Percentiles rank a stretch among this genome's conserved stretches.
phyloP scores from a whole-genome alignment of 768 basidiomycete genomes.

The Amanita polypyramis region DNA sequence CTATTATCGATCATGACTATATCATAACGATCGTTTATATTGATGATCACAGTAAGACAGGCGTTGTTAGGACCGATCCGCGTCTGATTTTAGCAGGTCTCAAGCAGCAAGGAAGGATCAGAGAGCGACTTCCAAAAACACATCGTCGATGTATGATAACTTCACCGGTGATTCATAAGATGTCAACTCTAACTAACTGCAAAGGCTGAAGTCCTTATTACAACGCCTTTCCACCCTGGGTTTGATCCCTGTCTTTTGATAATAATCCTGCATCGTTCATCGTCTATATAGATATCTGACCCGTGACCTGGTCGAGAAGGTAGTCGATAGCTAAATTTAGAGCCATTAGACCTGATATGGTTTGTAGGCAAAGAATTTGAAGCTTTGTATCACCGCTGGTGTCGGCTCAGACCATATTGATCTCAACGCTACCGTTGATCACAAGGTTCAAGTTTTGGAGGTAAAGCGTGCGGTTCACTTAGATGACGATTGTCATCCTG shows the following conservation, averaged over 20 bases:
- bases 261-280: not conserved
- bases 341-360: not conserved
- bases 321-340: conserved; percentile 11
- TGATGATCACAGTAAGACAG: not conserved
- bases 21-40: not conserved
- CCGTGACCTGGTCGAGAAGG: conserved; percentile 60
- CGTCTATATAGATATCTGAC: conserved; percentile 49
- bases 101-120: conserved; percentile 75
- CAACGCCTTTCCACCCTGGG: conserved; percentile 81
- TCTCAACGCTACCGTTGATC: conserved; percentile 77
- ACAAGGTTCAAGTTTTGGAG: conserved; percentile 72
- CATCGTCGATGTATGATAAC: conserved; percentile 59
- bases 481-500: not conserved
- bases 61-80: not conserved
- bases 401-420: conserved; percentile 90
- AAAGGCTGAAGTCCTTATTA: conserved; percentile 72
- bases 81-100: conserved; percentile 34
- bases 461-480: conserved; percentile 15
- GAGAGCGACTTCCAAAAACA: conserved; percentile 78
- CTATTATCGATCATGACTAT: conserved; percentile 4
- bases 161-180: not conserved
- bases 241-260: conserved; percentile 12
- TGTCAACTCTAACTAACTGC: conserved; percentile 9
- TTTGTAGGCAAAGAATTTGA: conserved; percentile 74
- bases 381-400: conserved; percentile 83